A percentile compares a stretch with the other conserved stretches of the same genome.
These are phyloP conservation scores for Davidsoniella australis DNA, from an alignment of 2,329 filamentous ascomycete genomes.

Conservation along the genomic window DNA sequence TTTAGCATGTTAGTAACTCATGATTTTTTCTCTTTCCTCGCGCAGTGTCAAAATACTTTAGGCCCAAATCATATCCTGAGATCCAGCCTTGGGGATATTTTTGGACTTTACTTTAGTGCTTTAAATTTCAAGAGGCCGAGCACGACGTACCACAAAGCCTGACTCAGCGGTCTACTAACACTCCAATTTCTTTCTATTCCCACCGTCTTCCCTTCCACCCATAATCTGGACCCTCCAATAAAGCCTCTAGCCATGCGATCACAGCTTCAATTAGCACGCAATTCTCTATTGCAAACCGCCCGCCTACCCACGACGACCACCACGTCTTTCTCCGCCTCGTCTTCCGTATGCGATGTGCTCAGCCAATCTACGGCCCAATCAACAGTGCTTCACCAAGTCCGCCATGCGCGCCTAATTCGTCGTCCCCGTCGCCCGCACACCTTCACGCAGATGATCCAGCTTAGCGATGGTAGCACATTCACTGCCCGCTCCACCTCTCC, in stretches of 20 bases:
- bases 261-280: constrained; percentile 10
- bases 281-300: constrained; percentile 15
- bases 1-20: no score
- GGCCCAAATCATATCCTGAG: background rate
- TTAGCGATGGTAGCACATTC: constrained; percentile 79
- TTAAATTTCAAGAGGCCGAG: no score
- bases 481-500: constrained; percentile 64
- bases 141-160: no score
- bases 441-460: constrained; percentile 90
- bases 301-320: constrained; percentile 18
- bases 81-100: constrained; percentile 5
- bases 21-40: background rate
- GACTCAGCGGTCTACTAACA: no score
- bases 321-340: constrained; percentile 1
- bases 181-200: no score
- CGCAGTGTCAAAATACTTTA: constrained; percentile 2
- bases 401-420: constrained; percentile 68
- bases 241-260: constrained; percentile 11
- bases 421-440: constrained; percentile 87
- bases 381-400: constrained; percentile 33
- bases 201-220: background rate
- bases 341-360: constrained; percentile 14
- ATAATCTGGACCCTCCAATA: background rate
- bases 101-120: background rate
- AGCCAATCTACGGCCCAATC: constrained; percentile 16